Percentiles rank a stretch among this genome's conserved stretches.
phyloP scores from a whole-genome alignment of 495 filamentous ascomycete genomes.

The Xylaria acuta region DNA sequence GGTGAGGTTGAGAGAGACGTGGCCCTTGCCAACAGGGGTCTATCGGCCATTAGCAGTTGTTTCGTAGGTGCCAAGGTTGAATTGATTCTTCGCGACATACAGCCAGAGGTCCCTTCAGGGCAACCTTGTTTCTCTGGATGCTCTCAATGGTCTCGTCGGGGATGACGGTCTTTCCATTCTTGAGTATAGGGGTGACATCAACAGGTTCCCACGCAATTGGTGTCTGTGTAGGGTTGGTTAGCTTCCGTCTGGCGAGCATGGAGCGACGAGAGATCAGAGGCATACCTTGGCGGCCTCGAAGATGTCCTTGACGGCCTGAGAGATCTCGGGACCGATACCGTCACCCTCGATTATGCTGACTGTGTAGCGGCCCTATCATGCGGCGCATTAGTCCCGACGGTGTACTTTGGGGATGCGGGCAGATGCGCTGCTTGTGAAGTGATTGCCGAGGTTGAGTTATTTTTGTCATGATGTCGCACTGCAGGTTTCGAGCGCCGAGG shows the following conservation, averaged over 20 bases:
- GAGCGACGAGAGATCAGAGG: neutral
- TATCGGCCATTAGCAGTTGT: slow-evolving; percentile 42
- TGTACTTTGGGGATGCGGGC: neutral
- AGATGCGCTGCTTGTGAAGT: neutral
- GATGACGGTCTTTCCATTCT: slow-evolving; percentile 92
- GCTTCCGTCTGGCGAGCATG: slow-evolving; percentile 11
- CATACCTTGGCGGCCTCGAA: slow-evolving; percentile 90
- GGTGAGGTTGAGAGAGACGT: slow-evolving; percentile 98
- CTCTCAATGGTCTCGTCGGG: slow-evolving; percentile 88
- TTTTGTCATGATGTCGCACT: slow-evolving; percentile 41
- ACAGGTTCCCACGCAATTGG: slow-evolving; percentile 97
- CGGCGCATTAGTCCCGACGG: slow-evolving; percentile 22
- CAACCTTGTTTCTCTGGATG: slow-evolving; percentile 90
- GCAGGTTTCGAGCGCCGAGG: slow-evolving; percentile 11
- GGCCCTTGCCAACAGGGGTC: slow-evolving; percentile 98
- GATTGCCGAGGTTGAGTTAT: slow-evolving; percentile 49
- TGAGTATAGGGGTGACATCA: slow-evolving; percentile 90
- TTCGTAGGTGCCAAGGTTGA: neutral
- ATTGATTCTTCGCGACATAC: slow-evolving; percentile 59
- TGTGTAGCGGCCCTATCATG: slow-evolving; percentile 81
- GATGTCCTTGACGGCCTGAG: slow-evolving; percentile 96
- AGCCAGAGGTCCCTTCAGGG: slow-evolving; percentile 95
- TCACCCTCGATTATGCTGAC: slow-evolving; percentile 98
- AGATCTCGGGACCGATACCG: slow-evolving; percentile 97
- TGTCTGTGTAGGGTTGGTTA: slow-evolving; percentile 59